Conservation (phyloP, 2,329 filamentous ascomycete species). For the Penicillium sp. region DNA sequence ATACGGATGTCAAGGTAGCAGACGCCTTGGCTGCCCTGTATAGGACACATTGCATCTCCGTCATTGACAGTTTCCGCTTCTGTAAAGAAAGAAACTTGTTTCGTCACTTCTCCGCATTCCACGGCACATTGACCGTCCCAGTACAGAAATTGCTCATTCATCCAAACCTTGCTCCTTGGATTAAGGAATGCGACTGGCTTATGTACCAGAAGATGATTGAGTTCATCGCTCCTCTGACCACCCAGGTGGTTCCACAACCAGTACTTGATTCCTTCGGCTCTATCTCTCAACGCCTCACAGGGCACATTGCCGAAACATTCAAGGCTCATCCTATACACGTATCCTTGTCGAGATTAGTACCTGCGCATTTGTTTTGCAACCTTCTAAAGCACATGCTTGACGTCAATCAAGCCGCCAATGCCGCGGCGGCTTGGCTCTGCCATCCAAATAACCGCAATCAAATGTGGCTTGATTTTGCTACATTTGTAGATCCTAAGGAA, state of each 20-base stretch:
- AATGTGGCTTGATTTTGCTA: constrained; percentile 83
- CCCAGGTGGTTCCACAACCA: constrained; percentile 84
- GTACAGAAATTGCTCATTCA: constrained; percentile 89
- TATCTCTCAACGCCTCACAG: constrained; percentile 76
- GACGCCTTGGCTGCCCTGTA: constrained; percentile 84
- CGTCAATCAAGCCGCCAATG: constrained; percentile 90
- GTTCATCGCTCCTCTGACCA: constrained; percentile 80
- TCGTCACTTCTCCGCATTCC: constrained; percentile 89
- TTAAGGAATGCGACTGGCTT: constrained; percentile 89
- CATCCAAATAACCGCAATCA: constrained; percentile 85
- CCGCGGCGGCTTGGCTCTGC: constrained; percentile 86
- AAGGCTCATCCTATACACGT: constrained; percentile 81
- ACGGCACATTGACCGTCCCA: constrained; percentile 92
- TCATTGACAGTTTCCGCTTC: constrained; percentile 92
- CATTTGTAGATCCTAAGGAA: constrained; percentile 36
- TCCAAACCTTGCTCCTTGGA: constrained; percentile 80
- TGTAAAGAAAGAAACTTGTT: constrained; percentile 98
- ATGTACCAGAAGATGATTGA: constrained; percentile 97
- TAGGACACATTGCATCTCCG: constrained; percentile 87
- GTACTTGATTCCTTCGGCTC: constrained; percentile 83
- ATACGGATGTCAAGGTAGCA: constrained; percentile 82
- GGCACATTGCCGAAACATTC: constrained; percentile 80
- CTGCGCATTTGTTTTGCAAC: constrained; percentile 82
- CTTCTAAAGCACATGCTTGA: constrained; percentile 81
- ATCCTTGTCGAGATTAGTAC: constrained; percentile 78